Evolutionary conservation across 352 stramenopile species (phyloP).

Genomic region (Plasmopara halstedii): DNA sequence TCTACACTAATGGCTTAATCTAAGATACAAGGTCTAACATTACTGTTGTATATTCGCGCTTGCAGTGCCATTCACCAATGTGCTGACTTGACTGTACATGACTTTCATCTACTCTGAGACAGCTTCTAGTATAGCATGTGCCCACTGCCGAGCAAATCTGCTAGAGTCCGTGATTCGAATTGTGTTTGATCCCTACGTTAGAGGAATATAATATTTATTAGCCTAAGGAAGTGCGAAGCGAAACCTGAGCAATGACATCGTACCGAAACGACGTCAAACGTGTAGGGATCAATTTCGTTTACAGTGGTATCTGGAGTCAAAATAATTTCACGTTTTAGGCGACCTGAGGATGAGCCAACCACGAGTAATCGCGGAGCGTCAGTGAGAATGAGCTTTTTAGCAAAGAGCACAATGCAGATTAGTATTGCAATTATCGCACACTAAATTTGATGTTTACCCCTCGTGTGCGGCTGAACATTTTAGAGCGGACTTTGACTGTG

Average conservation of each 20-base stretch:
- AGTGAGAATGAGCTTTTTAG: conserved; percentile 51
- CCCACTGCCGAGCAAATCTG: conserved; percentile 61
- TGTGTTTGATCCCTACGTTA: conserved; percentile 42
- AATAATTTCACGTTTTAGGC: conserved; percentile 66
- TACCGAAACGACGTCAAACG: conserved; percentile 72
- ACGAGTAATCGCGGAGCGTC: conserved; percentile 60
- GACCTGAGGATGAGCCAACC: conserved; percentile 58
- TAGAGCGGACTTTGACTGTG: conserved; percentile 69
- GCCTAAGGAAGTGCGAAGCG: not conserved
- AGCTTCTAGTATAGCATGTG: conserved; percentile 32
- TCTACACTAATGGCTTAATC: conserved; percentile 5
- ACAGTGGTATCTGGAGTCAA: conserved; percentile 57
- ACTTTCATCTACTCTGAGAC: conserved; percentile 20
- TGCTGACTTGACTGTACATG: not conserved
- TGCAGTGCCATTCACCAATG: too few relatives aligned
- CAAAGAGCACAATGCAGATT: not conserved
- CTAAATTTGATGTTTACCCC: conserved; percentile 28
- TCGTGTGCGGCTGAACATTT: conserved; percentile 71
- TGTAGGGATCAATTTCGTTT: conserved; percentile 61
- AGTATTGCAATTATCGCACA: not conserved
- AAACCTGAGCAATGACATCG: conserved; percentile 5
- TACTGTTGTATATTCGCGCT: too few relatives aligned
- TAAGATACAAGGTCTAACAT: not conserved
- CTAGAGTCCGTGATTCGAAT: conserved; percentile 50
- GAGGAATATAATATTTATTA: not conserved